A percentile compares a stretch with the other conserved stretches of the same genome.
Conservation (phyloP, 2,329 filamentous ascomycete species). For the Fusarium brevicatenulatum region DNA sequence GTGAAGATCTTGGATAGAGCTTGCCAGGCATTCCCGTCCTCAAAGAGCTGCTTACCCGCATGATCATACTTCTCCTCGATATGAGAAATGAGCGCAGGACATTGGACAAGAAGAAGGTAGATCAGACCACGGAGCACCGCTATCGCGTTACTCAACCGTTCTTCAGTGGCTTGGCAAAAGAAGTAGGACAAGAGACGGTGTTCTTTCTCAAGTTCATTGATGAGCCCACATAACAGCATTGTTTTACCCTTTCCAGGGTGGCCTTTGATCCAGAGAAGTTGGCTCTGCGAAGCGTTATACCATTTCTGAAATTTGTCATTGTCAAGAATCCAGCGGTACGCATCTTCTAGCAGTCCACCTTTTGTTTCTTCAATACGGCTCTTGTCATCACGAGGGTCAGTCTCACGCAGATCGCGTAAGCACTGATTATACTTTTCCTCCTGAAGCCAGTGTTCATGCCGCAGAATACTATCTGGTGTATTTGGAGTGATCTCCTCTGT, state of each 20-base stretch:
- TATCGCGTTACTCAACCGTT: accelerated
- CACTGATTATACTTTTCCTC: background rate
- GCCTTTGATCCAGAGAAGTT: background rate
- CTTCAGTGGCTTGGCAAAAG: background rate
- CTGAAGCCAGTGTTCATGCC: accelerated
- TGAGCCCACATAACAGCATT: background rate
- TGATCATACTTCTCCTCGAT: background rate
- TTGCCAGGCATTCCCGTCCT: background rate
- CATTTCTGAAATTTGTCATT: background rate
- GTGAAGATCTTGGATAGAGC: accelerated
- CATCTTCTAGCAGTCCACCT: accelerated
- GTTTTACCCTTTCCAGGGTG: background rate
- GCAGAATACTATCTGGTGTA: too few species aligned
- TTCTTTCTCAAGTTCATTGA: background rate
- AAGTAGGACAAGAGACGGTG: accelerated
- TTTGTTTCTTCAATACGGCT: background rate
- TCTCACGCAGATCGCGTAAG: conserved; percentile 17
- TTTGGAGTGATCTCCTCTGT: accelerated
- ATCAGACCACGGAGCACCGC: background rate
- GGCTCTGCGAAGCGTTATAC: accelerated
- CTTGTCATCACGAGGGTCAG: background rate
- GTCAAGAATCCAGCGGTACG: accelerated
- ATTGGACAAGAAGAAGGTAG: background rate
- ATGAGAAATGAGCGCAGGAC: accelerated
- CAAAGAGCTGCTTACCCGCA: accelerated